Evolutionary conservation across 495 filamentous ascomycete genomes (phyloP).

Genomic region (Trichoderma reesei): DNA sequence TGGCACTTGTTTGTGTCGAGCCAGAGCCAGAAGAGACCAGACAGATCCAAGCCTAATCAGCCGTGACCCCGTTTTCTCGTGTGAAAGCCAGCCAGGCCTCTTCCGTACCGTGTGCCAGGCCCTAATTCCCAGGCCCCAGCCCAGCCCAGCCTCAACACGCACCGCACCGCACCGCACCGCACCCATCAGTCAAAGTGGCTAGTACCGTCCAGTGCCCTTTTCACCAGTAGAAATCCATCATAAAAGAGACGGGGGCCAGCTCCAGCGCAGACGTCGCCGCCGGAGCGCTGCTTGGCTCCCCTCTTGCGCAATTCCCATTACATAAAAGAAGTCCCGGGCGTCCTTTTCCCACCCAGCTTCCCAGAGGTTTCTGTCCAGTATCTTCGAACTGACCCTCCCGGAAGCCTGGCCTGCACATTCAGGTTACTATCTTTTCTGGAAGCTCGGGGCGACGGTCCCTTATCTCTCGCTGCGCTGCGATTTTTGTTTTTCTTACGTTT

Average conservation of each 20-base stretch:
- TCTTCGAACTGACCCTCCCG: constrained; percentile 19
- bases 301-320: constrained; percentile 35
- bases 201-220: not conserved
- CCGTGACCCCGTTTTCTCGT: not conserved
- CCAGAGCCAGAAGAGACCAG: too few species aligned
- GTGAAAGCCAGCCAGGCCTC: too few species aligned
- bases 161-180: not conserved
- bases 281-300: constrained; percentile 10
- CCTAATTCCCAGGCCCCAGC: not conserved
- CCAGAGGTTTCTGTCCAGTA: constrained; percentile 11
- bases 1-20: too few species aligned
- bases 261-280: constrained; percentile 3
- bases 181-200: constrained; percentile 11
- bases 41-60: not conserved
- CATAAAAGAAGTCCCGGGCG: constrained; percentile 39
- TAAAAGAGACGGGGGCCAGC: not conserved
- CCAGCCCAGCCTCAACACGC: not conserved
- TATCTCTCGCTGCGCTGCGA: constrained; percentile 13
- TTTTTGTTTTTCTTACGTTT: constrained; percentile 23
- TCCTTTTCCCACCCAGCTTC: constrained; percentile 26
- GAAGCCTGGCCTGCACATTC: constrained; percentile 13
- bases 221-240: not conserved
- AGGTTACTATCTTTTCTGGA: not conserved
- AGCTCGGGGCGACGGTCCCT: constrained; percentile 9
- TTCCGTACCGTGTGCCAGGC: too few species aligned